phyloP scores from a whole-genome alignment of 768 basidiomycete species.

The Boletellus ananas region DNA sequence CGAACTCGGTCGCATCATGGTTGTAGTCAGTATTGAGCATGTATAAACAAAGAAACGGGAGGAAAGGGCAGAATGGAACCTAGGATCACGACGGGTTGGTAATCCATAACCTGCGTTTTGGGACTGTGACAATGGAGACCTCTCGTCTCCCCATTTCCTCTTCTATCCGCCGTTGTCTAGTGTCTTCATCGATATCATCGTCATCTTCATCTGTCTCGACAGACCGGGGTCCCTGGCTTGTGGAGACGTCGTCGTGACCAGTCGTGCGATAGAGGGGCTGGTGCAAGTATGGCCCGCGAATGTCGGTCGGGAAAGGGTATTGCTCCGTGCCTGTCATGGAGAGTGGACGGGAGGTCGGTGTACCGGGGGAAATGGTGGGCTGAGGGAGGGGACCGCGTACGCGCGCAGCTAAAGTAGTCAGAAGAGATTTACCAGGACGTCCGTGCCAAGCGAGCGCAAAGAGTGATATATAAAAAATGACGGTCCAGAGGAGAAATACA shows the following conservation, averaged over 20 bases:
- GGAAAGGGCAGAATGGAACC: neutral
- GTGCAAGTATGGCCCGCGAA: conserved; percentile 61
- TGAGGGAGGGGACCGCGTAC: conserved; percentile 36
- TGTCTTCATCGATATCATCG: conserved; percentile 71
- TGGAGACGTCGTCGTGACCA: conserved; percentile 40
- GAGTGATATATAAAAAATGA: conserved; percentile 54
- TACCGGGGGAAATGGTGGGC: conserved; percentile 32
- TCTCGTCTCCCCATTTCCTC: conserved; percentile 80
- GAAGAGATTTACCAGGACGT: conserved; percentile 52
- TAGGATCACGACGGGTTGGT: conserved; percentile 54
- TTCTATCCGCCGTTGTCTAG: conserved; percentile 70
- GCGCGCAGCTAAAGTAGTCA: conserved; percentile 47
- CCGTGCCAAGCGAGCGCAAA: conserved; percentile 55
- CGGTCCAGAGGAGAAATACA: conserved; percentile 60
- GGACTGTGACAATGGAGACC: conserved; percentile 76
- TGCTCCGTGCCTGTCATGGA: conserved; percentile 40
- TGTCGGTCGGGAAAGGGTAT: conserved; percentile 43
- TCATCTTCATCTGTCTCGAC: conserved; percentile 58
- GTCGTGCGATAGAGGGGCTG: conserved; percentile 57
- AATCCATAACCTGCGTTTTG: conserved; percentile 71
- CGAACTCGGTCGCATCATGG: conserved; percentile 9
- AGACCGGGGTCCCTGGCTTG: conserved; percentile 42
- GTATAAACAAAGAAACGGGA: conserved; percentile 8
- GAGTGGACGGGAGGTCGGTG: conserved; percentile 38
- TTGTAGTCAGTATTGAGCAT: conserved; percentile 22